Percentiles rank a stretch among this genome's conserved stretches.
Evolutionary conservation across 2,329 filamentous ascomycete species (phyloP).

Genomic region (Clonostachys chloroleuca): DNA sequence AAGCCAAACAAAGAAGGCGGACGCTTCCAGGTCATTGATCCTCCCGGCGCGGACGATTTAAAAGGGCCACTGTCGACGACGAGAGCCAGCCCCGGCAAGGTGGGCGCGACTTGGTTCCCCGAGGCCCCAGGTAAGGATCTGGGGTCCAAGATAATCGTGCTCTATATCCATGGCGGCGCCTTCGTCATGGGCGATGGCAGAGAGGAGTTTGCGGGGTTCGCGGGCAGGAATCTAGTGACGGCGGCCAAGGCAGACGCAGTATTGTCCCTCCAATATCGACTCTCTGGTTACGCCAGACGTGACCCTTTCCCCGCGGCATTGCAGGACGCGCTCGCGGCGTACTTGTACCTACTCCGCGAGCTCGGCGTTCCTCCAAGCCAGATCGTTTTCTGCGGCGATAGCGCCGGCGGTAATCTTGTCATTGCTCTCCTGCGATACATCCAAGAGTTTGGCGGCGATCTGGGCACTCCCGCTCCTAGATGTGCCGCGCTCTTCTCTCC

Average conservation of each 20-base stretch:
- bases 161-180: conserved; percentile 24
- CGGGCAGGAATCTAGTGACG: conserved; percentile 11
- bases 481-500: too few species aligned
- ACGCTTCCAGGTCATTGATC: conserved; percentile 10
- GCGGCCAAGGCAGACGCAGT: conserved; percentile 12
- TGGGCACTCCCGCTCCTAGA: not conserved
- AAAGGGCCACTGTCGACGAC: conserved; percentile 3
- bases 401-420: conserved; percentile 20
- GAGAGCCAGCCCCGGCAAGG: conserved; percentile 4
- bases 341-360: conserved; percentile 13
- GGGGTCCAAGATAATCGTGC: not conserved
- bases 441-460: conserved; percentile 1
- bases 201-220: conserved; percentile 14
- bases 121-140: not conserved
- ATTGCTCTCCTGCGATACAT: conserved; percentile 21
- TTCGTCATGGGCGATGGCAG: conserved; percentile 20
- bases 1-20: conserved; percentile 13
- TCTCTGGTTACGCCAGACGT: conserved; percentile 5
- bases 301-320: conserved; percentile 20
- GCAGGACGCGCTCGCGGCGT: conserved; percentile 21
- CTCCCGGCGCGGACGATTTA: conserved; percentile 4
- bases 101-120: conserved; percentile 12
- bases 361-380: conserved; percentile 12
- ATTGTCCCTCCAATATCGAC: conserved; percentile 19
- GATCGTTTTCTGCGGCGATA: conserved; percentile 22